A percentile compares a stretch with the other conserved stretches of the same genome.
Conservation (phyloP, 1,139 yeast genomes). For the Hanseniaspora gamundiae region DNA sequence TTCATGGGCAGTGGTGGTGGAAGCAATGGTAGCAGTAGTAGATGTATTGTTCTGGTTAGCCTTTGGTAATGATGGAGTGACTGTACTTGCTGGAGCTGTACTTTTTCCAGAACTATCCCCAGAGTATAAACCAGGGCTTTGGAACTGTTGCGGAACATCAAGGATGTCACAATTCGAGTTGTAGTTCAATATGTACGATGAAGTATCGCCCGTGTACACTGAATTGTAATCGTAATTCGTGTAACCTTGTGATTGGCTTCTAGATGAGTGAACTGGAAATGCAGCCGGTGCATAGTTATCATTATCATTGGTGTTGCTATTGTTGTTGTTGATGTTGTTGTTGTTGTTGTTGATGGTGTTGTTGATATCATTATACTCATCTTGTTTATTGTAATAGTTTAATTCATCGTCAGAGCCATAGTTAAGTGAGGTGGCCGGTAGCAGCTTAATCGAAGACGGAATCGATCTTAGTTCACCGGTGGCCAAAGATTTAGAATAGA, state of each 20-base stretch:
- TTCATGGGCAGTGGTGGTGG: not conserved
- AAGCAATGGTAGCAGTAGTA: not conserved
- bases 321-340: conserved; percentile 18
- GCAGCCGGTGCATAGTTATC: not conserved
- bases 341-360: conserved; percentile 11
- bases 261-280: conserved; percentile 1
- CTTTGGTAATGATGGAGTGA: no score
- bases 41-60: not conserved
- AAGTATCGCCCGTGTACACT: conserved; percentile 50
- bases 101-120: not conserved
- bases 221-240: conserved; percentile 83
- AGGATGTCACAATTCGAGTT: conserved; percentile 30
- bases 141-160: conserved; percentile 30
- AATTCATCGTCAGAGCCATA: conserved; percentile 61
- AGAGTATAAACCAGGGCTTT: conserved; percentile 16
- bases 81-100: no score
- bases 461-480: conserved; percentile 1
- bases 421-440: conserved; percentile 76
- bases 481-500: conserved; percentile 26
- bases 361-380: conserved; percentile 12
- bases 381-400: conserved; percentile 43
- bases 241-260: conserved; percentile 43
- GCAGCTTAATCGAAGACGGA: conserved; percentile 38
- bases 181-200: conserved; percentile 23
- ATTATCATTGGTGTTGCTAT: no score